Percentiles rank a stretch among this genome's conserved stretches.
These are phyloP conservation scores for Marasmius oreades DNA, from an alignment of 1,284 basidiomycete species.

Conservation along the genomic window DNA sequence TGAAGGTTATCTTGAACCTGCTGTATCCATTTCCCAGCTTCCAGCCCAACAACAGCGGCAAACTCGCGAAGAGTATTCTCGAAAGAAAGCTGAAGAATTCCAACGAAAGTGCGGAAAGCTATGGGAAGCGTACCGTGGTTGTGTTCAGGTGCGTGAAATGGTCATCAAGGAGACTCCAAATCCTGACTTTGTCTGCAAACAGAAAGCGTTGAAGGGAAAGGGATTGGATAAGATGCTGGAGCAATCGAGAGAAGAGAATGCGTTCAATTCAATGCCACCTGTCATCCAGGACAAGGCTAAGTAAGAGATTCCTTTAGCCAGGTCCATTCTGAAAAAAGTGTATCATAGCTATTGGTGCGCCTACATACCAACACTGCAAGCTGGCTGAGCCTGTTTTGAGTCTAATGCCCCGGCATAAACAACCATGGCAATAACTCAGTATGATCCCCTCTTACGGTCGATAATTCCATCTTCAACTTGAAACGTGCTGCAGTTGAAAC, in stretches of 20 bases:
- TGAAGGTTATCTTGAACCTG: slow-evolving; percentile 88
- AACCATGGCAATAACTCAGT: no score
- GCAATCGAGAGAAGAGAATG: slow-evolving; percentile 81
- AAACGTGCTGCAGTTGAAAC: background rate
- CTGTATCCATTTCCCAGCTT: slow-evolving; percentile 37
- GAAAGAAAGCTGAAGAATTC: slow-evolving; percentile 74
- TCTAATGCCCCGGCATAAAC: no score
- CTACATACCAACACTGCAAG: no score
- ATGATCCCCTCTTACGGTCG: no score
- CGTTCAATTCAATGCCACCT: slow-evolving; percentile 45
- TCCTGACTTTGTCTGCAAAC: slow-evolving; percentile 2
- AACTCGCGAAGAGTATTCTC: slow-evolving; percentile 44
- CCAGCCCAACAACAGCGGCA: slow-evolving; percentile 39
- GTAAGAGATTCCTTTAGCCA: background rate
- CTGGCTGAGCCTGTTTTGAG: no score
- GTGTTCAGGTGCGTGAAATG: slow-evolving; percentile 53
- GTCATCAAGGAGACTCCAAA: background rate
- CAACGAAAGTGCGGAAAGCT: slow-evolving; percentile 78
- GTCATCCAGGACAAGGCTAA: background rate
- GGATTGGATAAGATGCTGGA: slow-evolving; percentile 73
- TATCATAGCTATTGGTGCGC: no score
- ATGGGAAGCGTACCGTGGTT: slow-evolving; percentile 77
- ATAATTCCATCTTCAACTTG: no score
- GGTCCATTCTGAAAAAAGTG: no score
- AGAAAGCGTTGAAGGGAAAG: slow-evolving; percentile 83